Percentiles rank a stretch among this genome's conserved stretches.
phyloP scores from a whole-genome alignment of 768 basidiomycete genomes.

The Leccinum variicolor region DNA sequence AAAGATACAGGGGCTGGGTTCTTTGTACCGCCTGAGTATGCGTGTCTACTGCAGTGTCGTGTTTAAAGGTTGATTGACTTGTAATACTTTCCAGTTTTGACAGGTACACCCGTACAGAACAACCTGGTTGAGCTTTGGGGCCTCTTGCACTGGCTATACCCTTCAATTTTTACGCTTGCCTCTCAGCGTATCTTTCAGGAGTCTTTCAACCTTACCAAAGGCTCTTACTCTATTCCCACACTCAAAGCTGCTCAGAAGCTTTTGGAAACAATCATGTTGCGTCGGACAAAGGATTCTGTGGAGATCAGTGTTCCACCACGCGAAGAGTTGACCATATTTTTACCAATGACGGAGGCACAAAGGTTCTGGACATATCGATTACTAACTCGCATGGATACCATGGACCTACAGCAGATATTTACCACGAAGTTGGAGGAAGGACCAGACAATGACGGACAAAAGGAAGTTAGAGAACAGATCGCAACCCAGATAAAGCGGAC shows the following conservation, averaged over 20 bases:
- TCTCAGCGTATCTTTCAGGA: constrained; percentile 48
- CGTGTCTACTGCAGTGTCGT: background rate
- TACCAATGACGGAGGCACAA: constrained; percentile 57
- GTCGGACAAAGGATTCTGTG: constrained; percentile 55
- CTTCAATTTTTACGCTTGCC: constrained; percentile 45
- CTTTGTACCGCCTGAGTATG: constrained; percentile 55
- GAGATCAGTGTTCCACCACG: constrained; percentile 50
- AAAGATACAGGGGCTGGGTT: constrained; percentile 54
- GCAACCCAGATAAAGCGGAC: constrained; percentile 36
- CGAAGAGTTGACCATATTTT: constrained; percentile 54
- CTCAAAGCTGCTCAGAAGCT: constrained; percentile 47
- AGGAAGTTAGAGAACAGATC: constrained; percentile 39
- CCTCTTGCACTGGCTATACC: constrained; percentile 55
- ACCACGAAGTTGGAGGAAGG: constrained; percentile 27
- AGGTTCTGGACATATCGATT: constrained; percentile 60
- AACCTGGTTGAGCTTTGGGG: constrained; percentile 58
- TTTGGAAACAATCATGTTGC: constrained; percentile 52
- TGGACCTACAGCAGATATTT: constrained; percentile 50
- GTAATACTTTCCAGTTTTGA: constrained; percentile 44
- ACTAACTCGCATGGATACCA: constrained; percentile 48
- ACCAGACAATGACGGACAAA: constrained; percentile 33
- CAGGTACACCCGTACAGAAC: constrained; percentile 74
- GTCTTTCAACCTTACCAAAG: constrained; percentile 52
- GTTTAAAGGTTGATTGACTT: background rate
- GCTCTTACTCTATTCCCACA: constrained; percentile 48